Evolutionary conservation across 1,139 yeast species (phyloP), one percentile per base, ranked within the genome.

Genomic region (Pneumocystis sp.): DNA sequence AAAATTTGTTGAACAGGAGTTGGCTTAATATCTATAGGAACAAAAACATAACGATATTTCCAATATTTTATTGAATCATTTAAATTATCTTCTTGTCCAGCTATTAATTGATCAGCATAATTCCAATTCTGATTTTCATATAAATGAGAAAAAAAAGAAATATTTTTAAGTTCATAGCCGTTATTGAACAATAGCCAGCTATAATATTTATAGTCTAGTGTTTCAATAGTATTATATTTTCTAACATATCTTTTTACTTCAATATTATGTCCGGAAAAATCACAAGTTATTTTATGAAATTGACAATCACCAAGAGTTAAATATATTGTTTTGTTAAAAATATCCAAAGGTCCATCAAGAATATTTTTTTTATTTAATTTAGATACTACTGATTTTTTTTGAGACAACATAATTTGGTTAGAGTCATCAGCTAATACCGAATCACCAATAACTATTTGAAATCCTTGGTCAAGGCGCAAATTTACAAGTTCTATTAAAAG

Each of bases 401-500:
- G 83, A 83, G 0, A 85, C 81, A 61, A 81, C 79, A 64, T 85
- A 76, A 67, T 81, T 84, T 1, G 25, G 15, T 44, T 44, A 10
- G 56, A 29, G 19, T 44, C 56, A 59, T 63, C 66, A 31, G 40
- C 62, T 39, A 57, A 45, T 21, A 12, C 50, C 6, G 37, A 29
- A 34, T 60, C 37, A 8, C 56, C 57, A 40, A 60, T 59, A 70
- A 95, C 89, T 37, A 93, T 84, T 74, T 95, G 99, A 73, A 90
- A 95, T 0, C 99, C 98, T 67, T 89, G 79, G 65, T 89, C 80
- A 34, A 95, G 78, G 67, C 99, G 78, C 69, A 89, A 77, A 63
- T 90, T 87, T 15, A 95, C 84, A 96, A 93, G 89, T 71, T 89
- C 96, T 66, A 89, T 82, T 81, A 95, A 79, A 61, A 93, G 76